These are phyloP conservation scores for Nannizzia gypsea DNA, from an alignment of 2,329 filamentous ascomycete species.

Conservation along the genomic window DNA sequence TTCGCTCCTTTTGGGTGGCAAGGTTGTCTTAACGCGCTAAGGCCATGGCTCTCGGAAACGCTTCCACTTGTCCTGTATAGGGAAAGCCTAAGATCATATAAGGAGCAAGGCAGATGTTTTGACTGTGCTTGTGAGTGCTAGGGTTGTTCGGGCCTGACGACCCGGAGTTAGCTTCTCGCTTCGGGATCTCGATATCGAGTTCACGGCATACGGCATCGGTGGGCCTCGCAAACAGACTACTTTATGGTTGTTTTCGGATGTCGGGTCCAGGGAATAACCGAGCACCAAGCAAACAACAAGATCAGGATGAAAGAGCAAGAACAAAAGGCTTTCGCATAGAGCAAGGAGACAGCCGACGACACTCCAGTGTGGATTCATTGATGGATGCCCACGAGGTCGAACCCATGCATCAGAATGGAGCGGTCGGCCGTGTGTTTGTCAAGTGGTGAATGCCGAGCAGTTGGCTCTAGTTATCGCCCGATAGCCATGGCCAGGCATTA, in stretches of 20 bases:
- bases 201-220: background rate
- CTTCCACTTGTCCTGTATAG: no score
- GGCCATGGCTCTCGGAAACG: no score
- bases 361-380: background rate
- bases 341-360: background rate
- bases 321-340: background rate
- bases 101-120: no score
- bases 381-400: background rate
- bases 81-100: no score
- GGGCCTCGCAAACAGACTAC: no score
- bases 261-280: background rate
- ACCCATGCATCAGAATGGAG: background rate
- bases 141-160: background rate
- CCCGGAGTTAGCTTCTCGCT: background rate
- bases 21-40: no score
- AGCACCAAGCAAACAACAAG: background rate
- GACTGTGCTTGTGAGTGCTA: background rate
- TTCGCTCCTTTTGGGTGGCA: no score
- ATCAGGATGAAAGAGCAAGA: background rate
- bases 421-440: background rate
- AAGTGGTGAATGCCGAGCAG: no score
- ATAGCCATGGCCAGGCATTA: background rate
- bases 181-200: background rate
- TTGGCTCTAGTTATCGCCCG: background rate
- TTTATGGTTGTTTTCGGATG: background rate